These are phyloP conservation scores for Tulasnella sp. DNA, from an alignment of 768 basidiomycete species.

Conservation along the genomic window DNA sequence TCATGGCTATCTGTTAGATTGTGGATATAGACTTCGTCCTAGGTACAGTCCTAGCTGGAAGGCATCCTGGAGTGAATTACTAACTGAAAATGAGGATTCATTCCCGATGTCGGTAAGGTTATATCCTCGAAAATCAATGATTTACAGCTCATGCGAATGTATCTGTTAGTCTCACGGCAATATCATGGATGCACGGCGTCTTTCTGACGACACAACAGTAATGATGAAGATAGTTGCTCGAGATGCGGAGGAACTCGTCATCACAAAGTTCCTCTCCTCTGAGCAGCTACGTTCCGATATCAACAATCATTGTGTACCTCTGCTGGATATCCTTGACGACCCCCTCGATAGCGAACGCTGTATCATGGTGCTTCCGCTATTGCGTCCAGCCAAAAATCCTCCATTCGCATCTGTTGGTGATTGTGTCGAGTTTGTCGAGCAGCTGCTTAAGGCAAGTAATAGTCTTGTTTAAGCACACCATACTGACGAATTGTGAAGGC, in stretches of 20 bases:
- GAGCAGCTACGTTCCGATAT: not conserved
- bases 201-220: conserved; percentile 1
- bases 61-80: conserved; percentile 3
- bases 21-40: conserved; percentile 10
- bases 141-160: no score
- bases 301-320: not conserved
- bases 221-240: conserved; percentile 1
- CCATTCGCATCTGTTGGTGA: not conserved
- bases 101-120: no score
- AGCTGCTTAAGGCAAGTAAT: not conserved
- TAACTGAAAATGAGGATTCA: no score
- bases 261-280: conserved; percentile 3
- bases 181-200: not conserved
- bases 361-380: conserved; percentile 1
- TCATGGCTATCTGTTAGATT: not conserved
- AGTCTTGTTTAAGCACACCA: not conserved
- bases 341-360: not conserved
- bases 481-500: not conserved
- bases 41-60: conserved; percentile 11
- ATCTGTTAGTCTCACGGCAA: no score
- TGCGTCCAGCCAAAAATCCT: not conserved
- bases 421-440: not conserved
- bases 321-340: not conserved
- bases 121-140: no score
- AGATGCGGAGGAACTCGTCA: not conserved